Conservation (phyloP, 2,329 filamentous ascomycete genomes). For the Claviceps spartinae region DNA sequence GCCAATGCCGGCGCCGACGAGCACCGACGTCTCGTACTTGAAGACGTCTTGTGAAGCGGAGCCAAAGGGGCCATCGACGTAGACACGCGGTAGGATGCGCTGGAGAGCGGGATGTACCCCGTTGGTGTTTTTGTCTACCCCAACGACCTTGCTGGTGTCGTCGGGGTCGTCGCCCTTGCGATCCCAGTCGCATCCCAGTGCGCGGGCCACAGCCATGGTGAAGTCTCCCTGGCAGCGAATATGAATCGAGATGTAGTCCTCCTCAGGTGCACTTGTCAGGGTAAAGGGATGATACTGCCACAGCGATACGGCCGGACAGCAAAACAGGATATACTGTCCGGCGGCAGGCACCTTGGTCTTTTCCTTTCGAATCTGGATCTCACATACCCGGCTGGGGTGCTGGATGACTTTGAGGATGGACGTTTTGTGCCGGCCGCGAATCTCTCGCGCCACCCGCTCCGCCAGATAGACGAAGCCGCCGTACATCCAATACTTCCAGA, state of each 20-base stretch:
- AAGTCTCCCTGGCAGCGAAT: constrained; percentile 76
- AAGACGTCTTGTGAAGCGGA: constrained; percentile 81
- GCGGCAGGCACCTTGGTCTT: constrained; percentile 68
- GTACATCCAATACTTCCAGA: constrained; percentile 86
- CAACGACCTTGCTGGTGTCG: constrained; percentile 52
- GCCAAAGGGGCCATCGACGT: constrained; percentile 75
- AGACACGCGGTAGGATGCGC: constrained; percentile 63
- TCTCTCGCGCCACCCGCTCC: constrained; percentile 66
- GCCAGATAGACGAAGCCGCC: constrained; percentile 67
- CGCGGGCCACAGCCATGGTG: constrained; percentile 53
- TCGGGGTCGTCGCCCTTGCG: constrained; percentile 30
- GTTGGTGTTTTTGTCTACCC: constrained; percentile 46
- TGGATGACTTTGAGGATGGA: constrained; percentile 83
- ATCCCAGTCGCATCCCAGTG: constrained; percentile 64
- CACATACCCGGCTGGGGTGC: constrained; percentile 77
- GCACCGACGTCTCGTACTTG: constrained; percentile 68
- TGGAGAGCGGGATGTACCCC: constrained; percentile 55
- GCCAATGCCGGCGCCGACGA: constrained; percentile 73
- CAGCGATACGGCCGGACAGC: constrained; percentile 71
- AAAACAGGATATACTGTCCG: constrained; percentile 81
- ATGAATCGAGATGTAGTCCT: constrained; percentile 82
- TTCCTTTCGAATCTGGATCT: constrained; percentile 88
- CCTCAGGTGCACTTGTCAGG: constrained; percentile 73
- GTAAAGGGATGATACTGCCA: constrained; percentile 89
- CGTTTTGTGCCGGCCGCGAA: constrained; percentile 70